Conservation (phyloP, 495 filamentous ascomycete species). For the Lasiosphaeris hirsuta region DNA sequence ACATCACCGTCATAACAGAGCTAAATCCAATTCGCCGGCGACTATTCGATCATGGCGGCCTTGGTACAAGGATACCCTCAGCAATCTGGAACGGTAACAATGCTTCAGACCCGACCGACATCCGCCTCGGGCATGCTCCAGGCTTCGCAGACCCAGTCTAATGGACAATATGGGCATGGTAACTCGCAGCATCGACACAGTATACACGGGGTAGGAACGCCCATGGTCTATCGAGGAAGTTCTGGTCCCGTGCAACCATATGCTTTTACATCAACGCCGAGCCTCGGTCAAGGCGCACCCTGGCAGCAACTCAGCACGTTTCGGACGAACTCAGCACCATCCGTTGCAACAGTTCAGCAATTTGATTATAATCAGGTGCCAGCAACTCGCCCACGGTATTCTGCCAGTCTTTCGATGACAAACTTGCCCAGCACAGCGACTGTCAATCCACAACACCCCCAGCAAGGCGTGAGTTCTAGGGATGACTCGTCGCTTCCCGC, state of each 20-base stretch:
- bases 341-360: slow-evolving; percentile 52
- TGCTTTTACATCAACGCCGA: slow-evolving; percentile 76
- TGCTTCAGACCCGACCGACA: slow-evolving; percentile 74
- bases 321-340: slow-evolving; percentile 63
- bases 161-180: slow-evolving; percentile 53
- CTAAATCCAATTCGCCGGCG: not conserved
- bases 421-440: slow-evolving; percentile 32
- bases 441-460: slow-evolving; percentile 10
- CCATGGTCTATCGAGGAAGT: slow-evolving; percentile 66
- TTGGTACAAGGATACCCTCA: slow-evolving; percentile 87
- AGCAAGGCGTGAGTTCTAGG: slow-evolving; percentile 19
- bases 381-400: slow-evolving; percentile 53
- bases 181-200: slow-evolving; percentile 59
- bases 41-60: slow-evolving; percentile 67
- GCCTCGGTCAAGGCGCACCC: slow-evolving; percentile 53
- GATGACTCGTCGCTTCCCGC: slow-evolving; percentile 32
- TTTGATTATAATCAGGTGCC: slow-evolving; percentile 41
- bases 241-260: slow-evolving; percentile 76
- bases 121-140: slow-evolving; percentile 68
- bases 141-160: slow-evolving; percentile 48
- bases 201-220: slow-evolving; percentile 52
- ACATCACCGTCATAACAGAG: slow-evolving; percentile 11
- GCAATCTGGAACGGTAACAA: slow-evolving; percentile 73
- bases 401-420: slow-evolving; percentile 56
- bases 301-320: slow-evolving; percentile 68